Percentiles rank a stretch among this genome's conserved stretches.
phyloP scores from a whole-genome alignment of 176 grass and related monocot genomes.

The Carex pumila region DNA sequence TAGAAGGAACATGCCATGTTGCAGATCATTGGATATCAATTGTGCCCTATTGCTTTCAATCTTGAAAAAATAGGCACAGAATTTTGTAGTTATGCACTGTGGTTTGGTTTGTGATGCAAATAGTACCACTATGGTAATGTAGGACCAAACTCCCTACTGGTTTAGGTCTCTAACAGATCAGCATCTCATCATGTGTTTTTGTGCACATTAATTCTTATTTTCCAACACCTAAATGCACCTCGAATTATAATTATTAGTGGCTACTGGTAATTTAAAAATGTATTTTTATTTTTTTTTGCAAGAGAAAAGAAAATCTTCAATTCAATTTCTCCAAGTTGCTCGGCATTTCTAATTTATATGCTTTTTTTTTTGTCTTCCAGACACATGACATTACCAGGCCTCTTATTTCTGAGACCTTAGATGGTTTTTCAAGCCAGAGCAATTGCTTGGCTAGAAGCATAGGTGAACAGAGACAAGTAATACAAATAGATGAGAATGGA shows the following conservation, averaged over 20 bases:
- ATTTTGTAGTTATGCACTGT: not conserved
- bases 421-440: constrained; percentile 18
- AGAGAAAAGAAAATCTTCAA: not conserved
- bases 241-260: not conserved
- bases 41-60: not conserved
- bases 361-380: constrained; percentile 32
- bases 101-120: not conserved
- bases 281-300: not conserved
- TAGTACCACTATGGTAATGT: not conserved
- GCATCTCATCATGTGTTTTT: not conserved
- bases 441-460: constrained; percentile 36
- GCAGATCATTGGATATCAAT: not conserved
- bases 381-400: constrained; percentile 60
- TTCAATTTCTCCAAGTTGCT: not conserved
- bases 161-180: not conserved
- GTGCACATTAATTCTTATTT: not conserved
- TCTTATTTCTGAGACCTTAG: constrained; percentile 48
- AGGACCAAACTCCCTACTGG: not conserved
- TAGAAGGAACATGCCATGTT: not conserved
- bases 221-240: not conserved
- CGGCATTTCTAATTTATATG: not conserved
- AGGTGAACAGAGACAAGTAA: constrained; percentile 41
- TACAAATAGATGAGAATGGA: constrained; percentile 56
- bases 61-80: not conserved
- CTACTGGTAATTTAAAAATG: not conserved